Conservation (phyloP, 345 rosid species). For the Excoecaria cochinchinensis region DNA sequence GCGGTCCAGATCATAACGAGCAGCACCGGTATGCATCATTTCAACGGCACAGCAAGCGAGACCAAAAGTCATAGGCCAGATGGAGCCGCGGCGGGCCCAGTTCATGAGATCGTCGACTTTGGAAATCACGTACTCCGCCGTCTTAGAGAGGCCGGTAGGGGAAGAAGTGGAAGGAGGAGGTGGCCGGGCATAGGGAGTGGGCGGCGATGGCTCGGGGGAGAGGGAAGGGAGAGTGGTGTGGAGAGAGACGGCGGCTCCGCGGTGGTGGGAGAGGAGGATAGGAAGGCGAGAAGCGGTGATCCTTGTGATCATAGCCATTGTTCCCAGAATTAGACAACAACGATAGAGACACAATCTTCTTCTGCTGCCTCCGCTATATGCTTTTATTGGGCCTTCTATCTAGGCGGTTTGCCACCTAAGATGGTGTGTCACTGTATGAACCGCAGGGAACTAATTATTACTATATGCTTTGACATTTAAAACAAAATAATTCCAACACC, state of each 20-base stretch:
- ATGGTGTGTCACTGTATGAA: too few relatives aligned
- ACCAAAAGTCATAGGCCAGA: slow-evolving; percentile 99
- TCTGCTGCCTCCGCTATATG: too few relatives aligned
- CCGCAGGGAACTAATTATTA: too few relatives aligned
- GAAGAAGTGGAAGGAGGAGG: slow-evolving; percentile 59
- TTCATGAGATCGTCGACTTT: slow-evolving; percentile 93
- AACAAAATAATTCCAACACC: too few relatives aligned
- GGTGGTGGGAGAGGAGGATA: slow-evolving; percentile 44
- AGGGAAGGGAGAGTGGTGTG: slow-evolving; percentile 57
- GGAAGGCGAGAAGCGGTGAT: slow-evolving; percentile 71
- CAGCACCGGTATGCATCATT: slow-evolving; percentile 99
- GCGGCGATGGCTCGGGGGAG: slow-evolving; percentile 43
- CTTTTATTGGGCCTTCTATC: too few relatives aligned
- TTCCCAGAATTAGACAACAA: too few relatives aligned
- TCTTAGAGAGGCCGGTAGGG: slow-evolving; percentile 67
- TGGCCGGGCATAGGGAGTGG: slow-evolving; percentile 56
- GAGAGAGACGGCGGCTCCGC: slow-evolving; percentile 40
- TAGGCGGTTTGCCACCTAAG: too few relatives aligned
- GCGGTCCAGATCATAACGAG: slow-evolving; percentile 95
- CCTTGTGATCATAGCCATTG: slow-evolving; percentile 69
- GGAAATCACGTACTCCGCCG: slow-evolving; percentile 88
- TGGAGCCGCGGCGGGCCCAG: slow-evolving; percentile 93
- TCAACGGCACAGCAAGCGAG: slow-evolving; percentile 99
- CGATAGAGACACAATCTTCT: too few relatives aligned
- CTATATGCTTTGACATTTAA: too few relatives aligned